These are phyloP conservation scores for Mucor plumbeus DNA, from an alignment of 371 early-diverging fungal genomes.

Conservation along the genomic window DNA sequence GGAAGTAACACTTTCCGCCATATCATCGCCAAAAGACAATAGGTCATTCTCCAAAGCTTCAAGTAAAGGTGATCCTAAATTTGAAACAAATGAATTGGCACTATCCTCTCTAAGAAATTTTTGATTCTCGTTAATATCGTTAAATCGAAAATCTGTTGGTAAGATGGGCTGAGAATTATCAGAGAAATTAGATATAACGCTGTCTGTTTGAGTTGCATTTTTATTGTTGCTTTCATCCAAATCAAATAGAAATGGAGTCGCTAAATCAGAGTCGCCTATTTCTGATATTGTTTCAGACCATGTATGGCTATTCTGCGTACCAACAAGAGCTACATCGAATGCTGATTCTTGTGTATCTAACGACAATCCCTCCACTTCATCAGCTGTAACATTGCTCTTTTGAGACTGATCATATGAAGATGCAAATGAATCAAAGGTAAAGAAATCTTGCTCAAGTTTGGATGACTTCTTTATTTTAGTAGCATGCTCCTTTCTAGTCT, in stretches of 20 bases:
- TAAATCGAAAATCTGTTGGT: not conserved
- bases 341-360: not conserved
- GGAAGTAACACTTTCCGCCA: not conserved
- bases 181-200: conserved; percentile 8
- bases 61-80: not conserved
- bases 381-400: not conserved
- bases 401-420: not conserved
- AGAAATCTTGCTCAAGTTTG: not conserved
- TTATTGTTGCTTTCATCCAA: not conserved
- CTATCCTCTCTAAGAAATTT: not conserved
- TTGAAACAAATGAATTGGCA: not conserved
- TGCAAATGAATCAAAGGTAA: not conserved
- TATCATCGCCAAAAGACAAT: not conserved
- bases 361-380: not conserved
- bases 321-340: not conserved
- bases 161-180: not conserved
- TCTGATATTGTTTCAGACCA: conserved; percentile 5
- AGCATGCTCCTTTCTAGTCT: not conserved
- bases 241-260: conserved; percentile 9
- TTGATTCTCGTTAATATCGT: not conserved
- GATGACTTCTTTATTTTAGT: not conserved
- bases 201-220: not conserved
- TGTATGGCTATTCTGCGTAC: not conserved
- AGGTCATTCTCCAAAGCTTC: not conserved
- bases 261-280: conserved; percentile 1